phyloP scores from a whole-genome alignment of 768 basidiomycete genomes.

The Tremella fuciformis region DNA sequence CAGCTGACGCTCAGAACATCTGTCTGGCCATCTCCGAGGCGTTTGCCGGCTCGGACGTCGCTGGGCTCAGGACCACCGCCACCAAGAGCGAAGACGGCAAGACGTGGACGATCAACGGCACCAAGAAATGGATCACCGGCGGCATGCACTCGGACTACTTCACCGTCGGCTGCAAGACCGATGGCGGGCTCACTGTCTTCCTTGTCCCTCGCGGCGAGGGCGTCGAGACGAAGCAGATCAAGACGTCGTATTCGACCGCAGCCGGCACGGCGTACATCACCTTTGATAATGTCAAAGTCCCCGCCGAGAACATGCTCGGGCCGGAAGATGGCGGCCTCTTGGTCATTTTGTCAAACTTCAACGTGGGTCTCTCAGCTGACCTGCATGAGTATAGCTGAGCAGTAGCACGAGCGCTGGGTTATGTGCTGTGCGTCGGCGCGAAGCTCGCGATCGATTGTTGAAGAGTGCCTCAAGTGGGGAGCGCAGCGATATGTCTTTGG shows the following conservation, averaged over 20 bases:
- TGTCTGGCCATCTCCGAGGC: conserved; percentile 85
- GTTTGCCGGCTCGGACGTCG: conserved; percentile 72
- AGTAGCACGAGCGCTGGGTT: conserved; percentile 81
- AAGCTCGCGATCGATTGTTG: conserved; percentile 70
- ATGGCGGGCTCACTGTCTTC: conserved; percentile 76
- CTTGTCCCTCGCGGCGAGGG: conserved; percentile 78
- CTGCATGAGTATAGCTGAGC: background rate
- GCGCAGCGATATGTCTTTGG: conserved; percentile 88
- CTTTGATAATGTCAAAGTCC: conserved; percentile 80
- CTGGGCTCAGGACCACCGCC: conserved; percentile 68
- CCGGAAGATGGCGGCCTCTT: conserved; percentile 75
- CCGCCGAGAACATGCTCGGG: conserved; percentile 81
- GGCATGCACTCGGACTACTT: conserved; percentile 53
- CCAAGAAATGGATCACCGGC: conserved; percentile 65
- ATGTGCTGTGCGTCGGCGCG: conserved; percentile 75
- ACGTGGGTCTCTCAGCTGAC: conserved; percentile 51
- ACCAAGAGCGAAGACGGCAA: conserved; percentile 74
- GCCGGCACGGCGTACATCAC: conserved; percentile 81
- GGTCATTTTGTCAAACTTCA: conserved; percentile 78
- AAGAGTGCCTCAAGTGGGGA: conserved; percentile 88
- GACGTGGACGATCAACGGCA: conserved; percentile 70
- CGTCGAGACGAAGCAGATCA: conserved; percentile 79
- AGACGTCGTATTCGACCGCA: conserved; percentile 81
- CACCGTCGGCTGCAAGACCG: conserved; percentile 66
- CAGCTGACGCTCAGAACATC: conserved; percentile 60